A percentile compares a stretch with the other conserved stretches of the same genome.
phyloP scores from a whole-genome alignment of 1,284 basidiomycete species.

The Neonothopanus nambi region DNA sequence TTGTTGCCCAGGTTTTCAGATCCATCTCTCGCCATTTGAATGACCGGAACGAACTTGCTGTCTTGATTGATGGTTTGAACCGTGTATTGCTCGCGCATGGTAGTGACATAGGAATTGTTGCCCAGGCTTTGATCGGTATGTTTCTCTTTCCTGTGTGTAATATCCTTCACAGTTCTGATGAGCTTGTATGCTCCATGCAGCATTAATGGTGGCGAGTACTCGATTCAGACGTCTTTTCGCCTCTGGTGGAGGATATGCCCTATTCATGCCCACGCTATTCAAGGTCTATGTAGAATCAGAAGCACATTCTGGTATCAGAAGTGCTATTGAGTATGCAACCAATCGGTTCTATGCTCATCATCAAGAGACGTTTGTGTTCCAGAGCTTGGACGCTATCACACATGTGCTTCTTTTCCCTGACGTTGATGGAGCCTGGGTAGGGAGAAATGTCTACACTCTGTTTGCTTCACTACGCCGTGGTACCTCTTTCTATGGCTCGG shows the following conservation, averaged over 20 bases:
- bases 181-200: constrained; percentile 26
- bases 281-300: constrained; percentile 67
- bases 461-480: constrained; percentile 54
- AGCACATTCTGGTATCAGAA: constrained; percentile 52
- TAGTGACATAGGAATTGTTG: constrained; percentile 70
- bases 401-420: constrained; percentile 53
- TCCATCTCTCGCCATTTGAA: constrained; percentile 77
- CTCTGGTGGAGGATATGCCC: constrained; percentile 67
- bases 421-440: constrained; percentile 51
- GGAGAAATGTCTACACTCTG: constrained; percentile 51
- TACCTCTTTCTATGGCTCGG: constrained; percentile 39
- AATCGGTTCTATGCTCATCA: constrained; percentile 78
- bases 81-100: constrained; percentile 67
- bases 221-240: constrained; percentile 75
- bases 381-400: constrained; percentile 65
- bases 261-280: constrained; percentile 71
- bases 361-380: constrained; percentile 75
- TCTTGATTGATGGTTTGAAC: constrained; percentile 71
- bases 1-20: constrained; percentile 72
- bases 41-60: constrained; percentile 69
- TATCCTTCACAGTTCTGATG: constrained; percentile 15
- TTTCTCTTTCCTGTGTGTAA: constrained; percentile 6
- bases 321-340: constrained; percentile 72
- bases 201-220: constrained; percentile 72
- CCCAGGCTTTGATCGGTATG: constrained; percentile 70